Evolutionary conservation across 1,284 basidiomycete species (phyloP), one percentile per base, ranked within the genome.

Genomic region (Mycocalia duriaeana): DNA sequence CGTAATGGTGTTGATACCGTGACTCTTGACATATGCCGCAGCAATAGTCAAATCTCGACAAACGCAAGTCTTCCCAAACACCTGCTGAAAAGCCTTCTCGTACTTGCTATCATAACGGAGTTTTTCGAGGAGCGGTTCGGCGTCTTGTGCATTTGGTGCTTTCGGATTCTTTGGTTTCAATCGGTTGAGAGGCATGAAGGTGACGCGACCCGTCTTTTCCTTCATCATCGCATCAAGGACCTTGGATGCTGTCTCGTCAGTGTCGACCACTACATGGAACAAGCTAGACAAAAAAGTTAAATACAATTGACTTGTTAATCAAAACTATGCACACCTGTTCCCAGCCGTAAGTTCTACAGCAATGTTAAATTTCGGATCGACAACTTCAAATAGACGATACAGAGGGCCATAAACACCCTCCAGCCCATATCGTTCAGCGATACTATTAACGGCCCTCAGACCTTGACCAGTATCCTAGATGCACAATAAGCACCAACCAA

Each of bases 181-280:
- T n/a, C 95, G 88, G 65, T 99, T 99, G 39, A 99, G 79, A 11
- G 96, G 96, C 86, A 99, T 94, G 69, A 98, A 98, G 0, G 96
- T 99, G 18, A 99, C 91, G 45, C 96, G 85, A 1, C 96, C 96
- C 4, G 82, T 88, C 62, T 88, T 90, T 59, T 98, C 93, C 59
- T 82, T 82, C 58, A 94, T 76, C 94, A 99, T 95, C 53, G 89
- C 76, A 20, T 96, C 90, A 18, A 99, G 81, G 14, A 98, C 81
- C 56, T 79, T 82, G 3, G 83, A 84, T 0, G 93, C 96, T 0
- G 94, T 98, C 36, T 87, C 86, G 61, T 99, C 96, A 11, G 79
- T 92, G 65, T 99, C 96, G 47, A 99, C 95, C 0, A 99, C 95
- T 25, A 99, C 86, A 59, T 99, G 95, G 75, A 99, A 99, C 34